Base-by-base conservation (phyloP, 768 basidiomycete species). In the Chalciporus chontae region DNA sequence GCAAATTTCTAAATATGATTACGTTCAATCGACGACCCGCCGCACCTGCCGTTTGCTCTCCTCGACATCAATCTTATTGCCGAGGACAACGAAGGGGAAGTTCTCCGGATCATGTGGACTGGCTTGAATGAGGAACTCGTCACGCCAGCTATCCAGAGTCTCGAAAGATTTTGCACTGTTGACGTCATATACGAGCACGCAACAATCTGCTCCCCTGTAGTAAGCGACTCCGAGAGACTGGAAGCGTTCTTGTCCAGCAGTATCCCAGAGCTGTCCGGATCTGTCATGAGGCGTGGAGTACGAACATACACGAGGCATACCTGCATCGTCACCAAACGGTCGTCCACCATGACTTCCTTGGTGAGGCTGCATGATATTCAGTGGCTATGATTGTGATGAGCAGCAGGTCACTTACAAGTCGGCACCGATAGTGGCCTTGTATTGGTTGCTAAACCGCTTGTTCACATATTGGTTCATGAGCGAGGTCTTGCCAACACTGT, bases 381-480 rank as follows among this genome's bases (percentile, higher is more conserved):
- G 54, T 17, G 32, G 51, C 29, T 42, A 17, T 10, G 10, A 34
- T 21, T 41, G 32, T 48, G 45, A 50, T 53, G 40, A 42, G 47
- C 39, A 57, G 50, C 43, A 40, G 43, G 43, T 42, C 57, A 78
- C 90, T 52, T 72, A 92, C 90, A 94, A 94, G 80, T 94, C 92
- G 52, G 93, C 93, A 51, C 93, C 93, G 66, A 95, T 95, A 54
- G 96, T 98, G 15, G 96, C 96, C 75, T 98, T 98, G 81, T 99
- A 99, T 74, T 97, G 95, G 74, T 94, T 96, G 70, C 90, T 93
- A 73, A 98, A 99, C 54, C 96, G 88, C 72, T 97, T 98, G 83
- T 97, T 98, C 57, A 99, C 96, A 76, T 96, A 98, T 74, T 99
- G 96, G 77, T 97, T 97, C 96, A 99, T 99, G 62, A 99, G 87